Conservation (phyloP, 202 grass and related monocot species). For the Carex arenaria region DNA sequence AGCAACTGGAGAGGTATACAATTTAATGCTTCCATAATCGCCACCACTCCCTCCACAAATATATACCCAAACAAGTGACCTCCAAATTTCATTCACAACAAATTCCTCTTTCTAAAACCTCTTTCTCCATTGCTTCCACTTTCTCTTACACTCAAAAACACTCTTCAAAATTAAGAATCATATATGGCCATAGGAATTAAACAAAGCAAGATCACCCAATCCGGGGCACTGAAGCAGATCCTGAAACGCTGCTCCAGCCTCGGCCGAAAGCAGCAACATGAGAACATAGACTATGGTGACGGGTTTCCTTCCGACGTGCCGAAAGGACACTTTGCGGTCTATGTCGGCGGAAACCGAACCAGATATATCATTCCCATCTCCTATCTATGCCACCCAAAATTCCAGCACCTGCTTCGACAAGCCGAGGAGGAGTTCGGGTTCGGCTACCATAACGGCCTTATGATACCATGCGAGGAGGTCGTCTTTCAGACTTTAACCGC, state of each 20-base stretch:
- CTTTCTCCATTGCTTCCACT: neutral
- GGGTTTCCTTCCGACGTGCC: slow-evolving; percentile 67
- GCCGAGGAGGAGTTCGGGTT: slow-evolving; percentile 97
- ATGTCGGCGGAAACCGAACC: slow-evolving; percentile 65
- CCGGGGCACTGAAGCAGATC: slow-evolving; percentile 70
- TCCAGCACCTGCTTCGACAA: slow-evolving; percentile 62
- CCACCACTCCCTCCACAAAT: neutral
- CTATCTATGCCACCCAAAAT: slow-evolving; percentile 61
- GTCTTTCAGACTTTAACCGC: slow-evolving; percentile 77
- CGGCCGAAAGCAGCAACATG: slow-evolving; percentile 45
- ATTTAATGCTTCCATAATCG: slow-evolving; percentile 10
- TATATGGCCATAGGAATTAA: slow-evolving; percentile 49
- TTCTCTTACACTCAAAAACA: neutral
- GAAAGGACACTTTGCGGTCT: slow-evolving; percentile 80
- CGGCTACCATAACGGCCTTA: slow-evolving; percentile 45
- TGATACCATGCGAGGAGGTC: slow-evolving; percentile 90
- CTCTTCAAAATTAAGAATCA: neutral
- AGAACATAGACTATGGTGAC: slow-evolving; percentile 23
- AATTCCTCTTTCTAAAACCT: neutral
- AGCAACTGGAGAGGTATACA: neutral
- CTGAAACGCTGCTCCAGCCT: slow-evolving; percentile 86
- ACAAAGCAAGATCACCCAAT: slow-evolving; percentile 32
- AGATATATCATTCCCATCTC: slow-evolving; percentile 76
- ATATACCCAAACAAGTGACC: neutral
- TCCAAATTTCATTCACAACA: neutral